These are phyloP conservation scores for Gymnopus androsaceus DNA, from an alignment of 1,284 basidiomycete genomes.

Conservation along the genomic window DNA sequence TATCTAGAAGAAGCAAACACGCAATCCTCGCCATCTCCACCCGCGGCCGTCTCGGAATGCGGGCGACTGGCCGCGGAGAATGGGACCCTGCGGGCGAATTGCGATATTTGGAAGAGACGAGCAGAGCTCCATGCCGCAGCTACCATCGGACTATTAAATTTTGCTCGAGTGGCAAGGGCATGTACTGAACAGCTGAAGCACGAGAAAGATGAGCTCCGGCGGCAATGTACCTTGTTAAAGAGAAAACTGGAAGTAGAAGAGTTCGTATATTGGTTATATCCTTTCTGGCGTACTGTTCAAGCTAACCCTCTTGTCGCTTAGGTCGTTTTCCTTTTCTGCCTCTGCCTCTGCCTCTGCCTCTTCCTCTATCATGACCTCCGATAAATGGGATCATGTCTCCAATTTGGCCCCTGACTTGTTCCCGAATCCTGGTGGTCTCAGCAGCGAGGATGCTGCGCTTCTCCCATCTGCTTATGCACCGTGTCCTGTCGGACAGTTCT, in stretches of 20 bases:
- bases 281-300: neutral
- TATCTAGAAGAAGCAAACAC: constrained; percentile 38
- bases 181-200: constrained; percentile 46
- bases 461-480: neutral
- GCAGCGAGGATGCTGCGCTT: neutral
- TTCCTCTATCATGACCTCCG: neutral
- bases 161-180: constrained; percentile 50
- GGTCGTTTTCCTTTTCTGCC: constrained; percentile 5
- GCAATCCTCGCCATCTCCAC: constrained; percentile 20
- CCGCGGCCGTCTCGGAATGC: constrained; percentile 35
- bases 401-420: neutral
- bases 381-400: neutral
- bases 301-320: neutral
- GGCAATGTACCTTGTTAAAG: constrained; percentile 37
- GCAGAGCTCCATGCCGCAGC: constrained; percentile 58
- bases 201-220: constrained; percentile 45
- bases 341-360: neutral
- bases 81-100: constrained; percentile 46
- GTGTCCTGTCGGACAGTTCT: neutral
- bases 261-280: constrained; percentile 6
- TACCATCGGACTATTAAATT: constrained; percentile 52
- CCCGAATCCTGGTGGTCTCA: neutral
- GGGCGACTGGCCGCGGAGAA: constrained; percentile 54
- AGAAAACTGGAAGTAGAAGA: constrained; percentile 23
- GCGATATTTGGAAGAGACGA: constrained; percentile 55